Evolutionary conservation across 352 stramenopile genomes (phyloP), one percentile per base, ranked within the genome.

Genomic region (Saprolegnia diclina): DNA sequence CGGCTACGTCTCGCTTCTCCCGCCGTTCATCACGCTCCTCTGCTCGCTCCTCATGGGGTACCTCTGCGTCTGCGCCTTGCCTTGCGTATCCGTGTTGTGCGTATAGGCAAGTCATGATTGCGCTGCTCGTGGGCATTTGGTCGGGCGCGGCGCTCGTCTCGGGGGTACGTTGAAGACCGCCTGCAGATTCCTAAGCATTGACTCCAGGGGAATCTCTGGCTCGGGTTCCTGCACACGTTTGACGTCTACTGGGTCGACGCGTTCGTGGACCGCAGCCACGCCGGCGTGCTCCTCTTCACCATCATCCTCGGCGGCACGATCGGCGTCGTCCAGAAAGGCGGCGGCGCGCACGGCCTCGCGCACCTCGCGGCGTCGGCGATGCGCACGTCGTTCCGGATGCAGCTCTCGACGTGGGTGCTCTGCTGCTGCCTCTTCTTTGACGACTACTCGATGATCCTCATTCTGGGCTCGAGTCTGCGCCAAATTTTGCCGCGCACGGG

Each of bases 391-490:
- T 72, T 94, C 63, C 80, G 85, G 14, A 92, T 92, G 81, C 85
- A 92, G 70, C 73, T 96, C 35, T 85, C 85, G 21, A 91, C 86
- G 52, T 94, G 84, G 84, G 65, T 90, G 54, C 72, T 94, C 26
- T 94, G 86, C 56, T 72, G 92, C 56, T 74, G 94, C 64, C 93
- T 96, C 72, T 97, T 97, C 79, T 97, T 97, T 67, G 90, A 97
- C 71, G 90, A 97, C 76, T 97, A 96, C 77, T 94, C 88, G 70
- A 95, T 83, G 71, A 95, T 95, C 53, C 73, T 97, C 19, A 96
- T 97, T 74, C 85, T 96, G 52, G 90, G 90, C 63, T 94, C 85
- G 74, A 92, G 87, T 59, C 76, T 94, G 55, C 85, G 85, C 32
- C 84, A 89, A 67, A 85, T 94, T 42, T 64, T 94, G 44, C 90